These are phyloP conservation scores for Fimicolochytrium jonesii DNA, from an alignment of 192 early-diverging fungal species.

Conservation along the genomic window DNA sequence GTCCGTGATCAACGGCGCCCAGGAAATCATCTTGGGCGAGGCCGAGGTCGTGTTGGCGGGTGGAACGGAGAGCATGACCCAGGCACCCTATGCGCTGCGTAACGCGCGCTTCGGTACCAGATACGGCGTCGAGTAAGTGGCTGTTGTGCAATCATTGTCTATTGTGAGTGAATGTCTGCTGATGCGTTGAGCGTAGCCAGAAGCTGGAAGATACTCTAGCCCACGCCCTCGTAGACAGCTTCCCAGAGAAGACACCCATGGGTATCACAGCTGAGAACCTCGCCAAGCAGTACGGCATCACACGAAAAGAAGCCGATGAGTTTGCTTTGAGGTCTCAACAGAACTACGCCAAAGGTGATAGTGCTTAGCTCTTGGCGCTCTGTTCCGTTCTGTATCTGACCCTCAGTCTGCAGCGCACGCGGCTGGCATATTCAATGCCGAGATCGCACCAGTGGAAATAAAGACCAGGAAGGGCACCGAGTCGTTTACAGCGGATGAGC, in stretches of 20 bases:
- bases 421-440: constrained; percentile 71
- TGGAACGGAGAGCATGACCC: constrained; percentile 91
- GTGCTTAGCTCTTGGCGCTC: too few relatives aligned
- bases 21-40: constrained; percentile 84
- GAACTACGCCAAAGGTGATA: constrained; percentile 77
- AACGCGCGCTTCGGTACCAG: constrained; percentile 80
- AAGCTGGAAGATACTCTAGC: constrained; percentile 89
- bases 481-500: constrained; percentile 75
- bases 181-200: constrained; percentile 21
- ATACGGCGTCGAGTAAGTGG: constrained; percentile 70
- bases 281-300: constrained; percentile 75
- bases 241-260: constrained; percentile 80
- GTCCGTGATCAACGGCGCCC: constrained; percentile 87
- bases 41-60: constrained; percentile 82
- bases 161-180: constrained; percentile 4
- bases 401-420: too few relatives aligned
- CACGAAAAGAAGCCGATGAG: constrained; percentile 77
- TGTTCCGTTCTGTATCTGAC: too few relatives aligned
- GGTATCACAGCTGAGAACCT: constrained; percentile 95
- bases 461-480: constrained; percentile 74
- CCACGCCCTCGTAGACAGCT: constrained; percentile 78
- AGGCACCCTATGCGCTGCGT: constrained; percentile 82
- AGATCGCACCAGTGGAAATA: constrained; percentile 81
- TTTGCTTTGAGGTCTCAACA: constrained; percentile 81
- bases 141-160: not conserved